Evolutionary conservation across 345 rosid species (phyloP).

Genomic region (Durio zibethinus): DNA sequence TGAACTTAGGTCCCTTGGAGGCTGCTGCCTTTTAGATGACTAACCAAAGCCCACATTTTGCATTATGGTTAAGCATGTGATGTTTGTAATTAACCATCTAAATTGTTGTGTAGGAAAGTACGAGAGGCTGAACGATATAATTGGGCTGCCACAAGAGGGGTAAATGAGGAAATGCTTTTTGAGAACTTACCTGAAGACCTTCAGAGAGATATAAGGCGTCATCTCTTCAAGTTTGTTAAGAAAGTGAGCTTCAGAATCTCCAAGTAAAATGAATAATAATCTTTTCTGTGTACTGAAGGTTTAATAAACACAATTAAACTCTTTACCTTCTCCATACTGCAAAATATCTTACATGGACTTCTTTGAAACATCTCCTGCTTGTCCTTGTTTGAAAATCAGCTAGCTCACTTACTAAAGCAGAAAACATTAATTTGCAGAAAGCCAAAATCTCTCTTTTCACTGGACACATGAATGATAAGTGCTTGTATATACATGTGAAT

Average conservation of each 20-base stretch:
- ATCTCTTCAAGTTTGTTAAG: slow-evolving; percentile 75
- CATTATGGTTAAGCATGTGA: neutral
- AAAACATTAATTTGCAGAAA: neutral
- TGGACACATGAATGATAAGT: neutral
- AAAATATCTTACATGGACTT: neutral
- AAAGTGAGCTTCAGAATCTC: slow-evolving; percentile 41
- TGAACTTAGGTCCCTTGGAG: neutral
- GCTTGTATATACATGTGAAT: neutral
- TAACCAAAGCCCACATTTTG: neutral
- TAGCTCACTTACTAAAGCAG: neutral
- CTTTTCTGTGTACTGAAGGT: neutral
- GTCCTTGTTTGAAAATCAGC: no score
- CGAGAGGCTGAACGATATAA: slow-evolving; percentile 72
- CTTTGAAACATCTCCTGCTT: neutral
- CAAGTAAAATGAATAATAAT: neutral
- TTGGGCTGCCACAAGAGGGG: slow-evolving; percentile 95
- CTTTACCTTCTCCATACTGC: neutral
- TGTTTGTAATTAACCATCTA: neutral
- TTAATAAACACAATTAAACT: slow-evolving; percentile 1
- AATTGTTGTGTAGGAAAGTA: slow-evolving; percentile 54
- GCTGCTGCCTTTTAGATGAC: neutral
- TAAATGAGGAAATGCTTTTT: slow-evolving; percentile 65
- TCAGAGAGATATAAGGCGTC: slow-evolving; percentile 84
- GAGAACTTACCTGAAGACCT: slow-evolving; percentile 85
- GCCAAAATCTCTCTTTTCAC: neutral